Evolutionary conservation across 495 filamentous ascomycete genomes (phyloP).

Genomic region (Penicillium fimorum): DNA sequence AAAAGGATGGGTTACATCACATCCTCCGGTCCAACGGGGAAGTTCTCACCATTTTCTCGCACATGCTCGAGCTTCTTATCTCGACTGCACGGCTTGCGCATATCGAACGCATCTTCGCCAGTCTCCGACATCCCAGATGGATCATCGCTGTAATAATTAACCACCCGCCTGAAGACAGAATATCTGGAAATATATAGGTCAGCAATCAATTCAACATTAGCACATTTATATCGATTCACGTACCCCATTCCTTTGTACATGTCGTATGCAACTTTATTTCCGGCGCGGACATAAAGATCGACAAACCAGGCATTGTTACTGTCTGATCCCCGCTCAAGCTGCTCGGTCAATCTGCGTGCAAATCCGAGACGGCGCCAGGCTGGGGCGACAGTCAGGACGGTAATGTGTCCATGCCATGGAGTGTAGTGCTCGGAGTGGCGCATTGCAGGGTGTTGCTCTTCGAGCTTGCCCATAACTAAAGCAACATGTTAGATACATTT

Average conservation of each 20-base stretch:
- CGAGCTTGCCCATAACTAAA: conserved; percentile 94
- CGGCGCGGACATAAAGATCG: conserved; percentile 86
- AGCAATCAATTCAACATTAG: background rate
- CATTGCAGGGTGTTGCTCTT: conserved; percentile 74
- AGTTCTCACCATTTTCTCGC: conserved; percentile 77
- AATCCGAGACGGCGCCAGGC: conserved; percentile 81
- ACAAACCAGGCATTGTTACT: conserved; percentile 88
- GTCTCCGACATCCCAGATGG: conserved; percentile 52
- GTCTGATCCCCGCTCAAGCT: conserved; percentile 77
- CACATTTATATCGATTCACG: conserved; percentile 22
- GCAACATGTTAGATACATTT: conserved; percentile 6
- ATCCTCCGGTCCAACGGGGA: conserved; percentile 76
- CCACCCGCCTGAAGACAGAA: conserved; percentile 80
- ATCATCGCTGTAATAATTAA: conserved; percentile 88
- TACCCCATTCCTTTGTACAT: conserved; percentile 92
- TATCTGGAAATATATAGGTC: conserved; percentile 43
- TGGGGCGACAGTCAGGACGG: conserved; percentile 88
- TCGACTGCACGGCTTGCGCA: conserved; percentile 86
- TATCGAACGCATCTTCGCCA: conserved; percentile 89
- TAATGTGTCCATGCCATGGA: conserved; percentile 98
- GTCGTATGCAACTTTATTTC: conserved; percentile 79
- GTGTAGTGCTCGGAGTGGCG: conserved; percentile 78
- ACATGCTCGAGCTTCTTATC: conserved; percentile 77
- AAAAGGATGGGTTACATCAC: conserved; percentile 38
- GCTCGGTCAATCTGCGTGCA: conserved; percentile 72